Conservation (phyloP, 139 green algal genomes). For the Chlamydomonas sp. region DNA sequence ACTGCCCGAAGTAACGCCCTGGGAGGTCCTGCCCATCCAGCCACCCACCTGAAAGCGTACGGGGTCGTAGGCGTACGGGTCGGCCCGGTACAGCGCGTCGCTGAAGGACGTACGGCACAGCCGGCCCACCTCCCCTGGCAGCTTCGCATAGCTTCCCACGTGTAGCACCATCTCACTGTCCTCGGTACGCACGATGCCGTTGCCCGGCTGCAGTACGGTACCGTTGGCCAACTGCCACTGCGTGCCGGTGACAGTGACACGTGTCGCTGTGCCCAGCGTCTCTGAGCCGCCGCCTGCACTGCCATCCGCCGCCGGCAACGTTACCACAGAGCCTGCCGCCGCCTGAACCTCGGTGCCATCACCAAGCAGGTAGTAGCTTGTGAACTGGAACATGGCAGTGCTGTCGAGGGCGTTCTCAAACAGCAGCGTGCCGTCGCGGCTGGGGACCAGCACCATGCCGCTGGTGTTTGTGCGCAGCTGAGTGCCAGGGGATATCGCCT, state of each 20-base stretch:
- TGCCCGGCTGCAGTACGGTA: not conserved
- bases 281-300: not conserved
- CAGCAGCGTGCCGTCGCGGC: not conserved
- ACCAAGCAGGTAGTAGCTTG: not conserved
- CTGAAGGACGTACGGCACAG: not conserved
- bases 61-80: slow-evolving; percentile 1
- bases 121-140: not conserved
- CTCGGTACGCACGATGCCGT: not conserved
- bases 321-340: not conserved
- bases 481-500: no score
- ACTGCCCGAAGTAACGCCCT: no score
- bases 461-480: not conserved
- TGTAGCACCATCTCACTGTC: not conserved
- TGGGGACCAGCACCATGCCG: not conserved
- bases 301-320: no score
- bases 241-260: not conserved
- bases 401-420: not conserved
- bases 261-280: not conserved
- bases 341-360: not conserved
- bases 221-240: not conserved
- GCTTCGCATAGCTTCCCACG: not conserved
- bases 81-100: not conserved
- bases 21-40: no score
- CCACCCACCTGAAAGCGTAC: no score
- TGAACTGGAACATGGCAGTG: not conserved